These are phyloP conservation scores for Salmacisia buchloeana DNA, from an alignment of 1,284 basidiomycete genomes.

Conservation along the genomic window DNA sequence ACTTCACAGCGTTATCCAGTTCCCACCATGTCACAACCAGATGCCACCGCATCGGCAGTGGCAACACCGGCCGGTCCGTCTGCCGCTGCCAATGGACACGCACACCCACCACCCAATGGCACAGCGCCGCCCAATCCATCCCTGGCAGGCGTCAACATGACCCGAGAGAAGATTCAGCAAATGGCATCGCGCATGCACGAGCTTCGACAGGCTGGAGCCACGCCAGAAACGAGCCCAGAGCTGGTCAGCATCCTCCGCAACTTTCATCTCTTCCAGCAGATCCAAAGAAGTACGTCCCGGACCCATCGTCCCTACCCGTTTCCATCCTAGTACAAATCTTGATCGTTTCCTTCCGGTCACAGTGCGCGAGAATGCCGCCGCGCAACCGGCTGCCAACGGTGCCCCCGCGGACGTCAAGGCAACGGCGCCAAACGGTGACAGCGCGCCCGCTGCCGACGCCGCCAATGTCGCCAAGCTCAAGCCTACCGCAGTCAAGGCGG, in stretches of 20 bases:
- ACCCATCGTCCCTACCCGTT: neutral
- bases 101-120: too few species aligned
- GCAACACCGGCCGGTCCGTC: too few species aligned
- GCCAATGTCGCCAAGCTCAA: neutral
- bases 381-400: neutral
- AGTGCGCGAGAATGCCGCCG: neutral
- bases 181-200: conserved; percentile 2
- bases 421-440: neutral
- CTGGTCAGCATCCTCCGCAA: neutral
- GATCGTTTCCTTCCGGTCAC: neutral
- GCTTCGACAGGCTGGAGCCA: neutral
- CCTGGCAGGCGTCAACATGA: neutral
- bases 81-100: too few species aligned
- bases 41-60: too few species aligned
- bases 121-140: too few species aligned
- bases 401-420: neutral
- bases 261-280: neutral
- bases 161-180: neutral
- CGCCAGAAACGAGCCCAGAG: neutral
- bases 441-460: neutral
- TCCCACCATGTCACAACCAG: too few species aligned
- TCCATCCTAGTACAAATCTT: neutral
- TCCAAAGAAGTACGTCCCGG: neutral
- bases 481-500: neutral
- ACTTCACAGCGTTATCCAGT: too few species aligned